These are phyloP conservation scores for Fusarium secorum DNA, from an alignment of 2,329 filamentous ascomycete species.

Conservation along the genomic window DNA sequence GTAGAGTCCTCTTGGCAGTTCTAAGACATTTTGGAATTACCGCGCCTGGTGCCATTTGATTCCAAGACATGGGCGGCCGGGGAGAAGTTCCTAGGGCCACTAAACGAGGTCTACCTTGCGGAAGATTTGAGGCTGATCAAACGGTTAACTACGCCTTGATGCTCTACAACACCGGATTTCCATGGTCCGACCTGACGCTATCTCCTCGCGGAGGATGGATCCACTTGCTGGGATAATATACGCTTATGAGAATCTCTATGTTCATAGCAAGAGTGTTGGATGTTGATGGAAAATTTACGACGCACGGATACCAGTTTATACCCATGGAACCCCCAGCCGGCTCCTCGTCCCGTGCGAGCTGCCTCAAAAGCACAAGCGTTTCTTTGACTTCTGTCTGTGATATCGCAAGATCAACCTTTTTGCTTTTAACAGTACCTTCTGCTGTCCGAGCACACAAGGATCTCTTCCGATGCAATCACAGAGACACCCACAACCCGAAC, in stretches of 20 bases:
- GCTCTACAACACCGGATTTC: not conserved
- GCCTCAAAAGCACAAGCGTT: slow-evolving; percentile 3
- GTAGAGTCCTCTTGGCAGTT: slow-evolving; percentile 1
- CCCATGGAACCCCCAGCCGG: slow-evolving; percentile 1
- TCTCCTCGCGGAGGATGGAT: not conserved
- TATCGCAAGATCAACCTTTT: slow-evolving; percentile 1
- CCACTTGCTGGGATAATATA: slow-evolving; percentile 5
- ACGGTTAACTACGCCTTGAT: slow-evolving; percentile 12
- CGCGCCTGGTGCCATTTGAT: not conserved
- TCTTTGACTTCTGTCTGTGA: not conserved
- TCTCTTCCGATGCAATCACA: not conserved
- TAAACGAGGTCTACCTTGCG: slow-evolving; percentile 7
- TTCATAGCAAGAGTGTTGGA: not conserved
- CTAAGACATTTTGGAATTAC: slow-evolving; percentile 11
- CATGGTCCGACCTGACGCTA: not conserved
- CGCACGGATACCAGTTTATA: slow-evolving; percentile 16
- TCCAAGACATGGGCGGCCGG: slow-evolving; percentile 1
- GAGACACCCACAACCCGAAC: not conserved
- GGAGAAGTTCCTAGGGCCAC: slow-evolving; percentile 7
- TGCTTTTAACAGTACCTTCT: not conserved
- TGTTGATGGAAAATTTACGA: not conserved
- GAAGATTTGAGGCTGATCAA: slow-evolving; percentile 3
- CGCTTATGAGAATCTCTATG: not conserved
- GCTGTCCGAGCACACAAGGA: slow-evolving; percentile 6
- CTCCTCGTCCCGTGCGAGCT: slow-evolving; percentile 4